Conservation (phyloP, 2,329 filamentous ascomycete species). For the Alternaria sp. region DNA sequence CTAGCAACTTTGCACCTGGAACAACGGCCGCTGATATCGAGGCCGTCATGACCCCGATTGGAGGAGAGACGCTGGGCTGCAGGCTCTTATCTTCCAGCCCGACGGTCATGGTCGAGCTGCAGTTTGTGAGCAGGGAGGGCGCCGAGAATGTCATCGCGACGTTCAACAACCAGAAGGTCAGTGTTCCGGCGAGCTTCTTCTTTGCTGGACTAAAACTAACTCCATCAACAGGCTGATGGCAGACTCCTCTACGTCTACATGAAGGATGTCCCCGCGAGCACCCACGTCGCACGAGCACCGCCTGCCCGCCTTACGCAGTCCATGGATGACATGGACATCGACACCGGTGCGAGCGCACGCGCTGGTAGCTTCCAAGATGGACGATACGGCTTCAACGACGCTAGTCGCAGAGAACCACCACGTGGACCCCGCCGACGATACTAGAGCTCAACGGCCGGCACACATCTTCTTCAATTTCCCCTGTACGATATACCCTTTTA, state of each 20-base stretch:
- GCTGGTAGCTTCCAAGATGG: constrained; percentile 52
- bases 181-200: constrained; percentile 33
- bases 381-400: constrained; percentile 50
- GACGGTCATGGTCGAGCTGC: constrained; percentile 77
- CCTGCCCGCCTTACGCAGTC: constrained; percentile 29
- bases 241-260: constrained; percentile 74
- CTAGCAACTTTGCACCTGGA: constrained; percentile 81
- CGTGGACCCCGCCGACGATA: constrained; percentile 44
- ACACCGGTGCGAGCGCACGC: constrained; percentile 33
- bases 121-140: constrained; percentile 73
- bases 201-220: constrained; percentile 11
- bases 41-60: constrained; percentile 78
- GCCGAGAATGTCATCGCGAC: constrained; percentile 76
- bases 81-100: constrained; percentile 70
- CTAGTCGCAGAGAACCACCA: constrained; percentile 32
- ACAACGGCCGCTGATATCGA: constrained; percentile 84
- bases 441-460: constrained; percentile 17
- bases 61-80: constrained; percentile 69
- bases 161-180: constrained; percentile 79
- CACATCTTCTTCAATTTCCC: constrained; percentile 12
- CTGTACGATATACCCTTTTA: constrained; percentile 38
- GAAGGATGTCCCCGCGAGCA: constrained; percentile 56
- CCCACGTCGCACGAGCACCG: constrained; percentile 30
- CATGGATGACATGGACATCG: constrained; percentile 53
- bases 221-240: constrained; percentile 70